Percentiles rank a stretch among this genome's conserved stretches.
These are phyloP conservation scores for rapeseed (Brassica napus) DNA, from an alignment of 345 rosid species.

Conservation along the genomic window DNA sequence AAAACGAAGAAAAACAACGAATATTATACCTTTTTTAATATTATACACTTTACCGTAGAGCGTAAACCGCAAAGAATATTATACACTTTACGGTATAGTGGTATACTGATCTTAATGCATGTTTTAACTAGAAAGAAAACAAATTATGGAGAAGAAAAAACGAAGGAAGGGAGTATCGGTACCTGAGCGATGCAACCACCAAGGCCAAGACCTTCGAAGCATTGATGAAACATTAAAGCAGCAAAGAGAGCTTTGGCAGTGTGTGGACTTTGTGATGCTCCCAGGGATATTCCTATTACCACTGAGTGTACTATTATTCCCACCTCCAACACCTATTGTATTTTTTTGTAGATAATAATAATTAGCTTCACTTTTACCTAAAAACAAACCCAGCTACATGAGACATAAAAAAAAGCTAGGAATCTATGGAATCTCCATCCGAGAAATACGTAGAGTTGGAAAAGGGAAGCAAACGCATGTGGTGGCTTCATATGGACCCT, in stretches of 20 bases:
- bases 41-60: background rate
- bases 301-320: conserved; percentile 76
- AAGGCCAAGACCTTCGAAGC: conserved; percentile 74
- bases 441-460: conserved; percentile 10
- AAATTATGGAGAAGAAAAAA: background rate
- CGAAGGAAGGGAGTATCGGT: background rate
- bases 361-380: conserved; percentile 5
- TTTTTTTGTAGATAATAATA: background rate
- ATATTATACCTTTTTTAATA: background rate
- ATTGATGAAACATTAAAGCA: conserved; percentile 71
- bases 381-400: background rate
- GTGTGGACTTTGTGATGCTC: conserved; percentile 56
- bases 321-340: conserved; percentile 55
- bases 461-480: conserved; percentile 15
- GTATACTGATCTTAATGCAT: background rate
- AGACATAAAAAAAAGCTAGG: background rate
- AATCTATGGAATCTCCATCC: conserved; percentile 25
- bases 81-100: background rate
- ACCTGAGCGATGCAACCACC: conserved; percentile 72
- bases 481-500: conserved; percentile 15
- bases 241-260: conserved; percentile 53
- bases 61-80: background rate
- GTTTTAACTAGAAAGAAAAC: background rate
- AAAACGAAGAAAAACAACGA: background rate
- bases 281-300: conserved; percentile 64